These are phyloP conservation scores for Melanomma pulvis-pyrius DNA, from an alignment of 495 filamentous ascomycete genomes.

Conservation along the genomic window DNA sequence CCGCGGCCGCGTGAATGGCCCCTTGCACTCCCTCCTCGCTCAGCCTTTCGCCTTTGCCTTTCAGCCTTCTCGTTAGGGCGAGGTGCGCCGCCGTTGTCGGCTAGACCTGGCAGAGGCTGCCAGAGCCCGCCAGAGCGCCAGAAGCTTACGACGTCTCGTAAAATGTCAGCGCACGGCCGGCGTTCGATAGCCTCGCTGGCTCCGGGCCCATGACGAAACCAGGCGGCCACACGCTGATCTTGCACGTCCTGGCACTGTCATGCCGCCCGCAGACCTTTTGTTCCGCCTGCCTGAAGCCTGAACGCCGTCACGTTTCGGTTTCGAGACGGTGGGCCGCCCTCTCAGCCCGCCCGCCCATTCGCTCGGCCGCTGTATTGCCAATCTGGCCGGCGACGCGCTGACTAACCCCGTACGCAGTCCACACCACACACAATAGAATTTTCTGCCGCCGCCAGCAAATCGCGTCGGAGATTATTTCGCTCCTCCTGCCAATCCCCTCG, in stretches of 20 bases:
- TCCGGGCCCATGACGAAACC: slow-evolving; percentile 35
- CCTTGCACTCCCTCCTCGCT: slow-evolving; percentile 1
- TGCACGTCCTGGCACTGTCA: slow-evolving; percentile 33
- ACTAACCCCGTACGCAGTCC: slow-evolving; percentile 18
- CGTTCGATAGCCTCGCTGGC: slow-evolving; percentile 29
- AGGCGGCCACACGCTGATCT: slow-evolving; percentile 26
- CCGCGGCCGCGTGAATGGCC: slow-evolving; percentile 23
- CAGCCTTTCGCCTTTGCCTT: too few species aligned
- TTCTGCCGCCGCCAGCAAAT: slow-evolving; percentile 32
- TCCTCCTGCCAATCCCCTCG: slow-evolving; percentile 21
- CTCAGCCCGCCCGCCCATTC: slow-evolving; percentile 1
- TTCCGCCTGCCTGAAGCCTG: slow-evolving; percentile 21
- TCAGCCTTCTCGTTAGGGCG: too few species aligned
- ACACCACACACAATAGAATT: slow-evolving; percentile 17
- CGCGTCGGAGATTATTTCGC: slow-evolving; percentile 33
- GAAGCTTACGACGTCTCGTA: slow-evolving; percentile 36
- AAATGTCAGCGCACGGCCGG: slow-evolving; percentile 30
- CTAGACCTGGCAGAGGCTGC: slow-evolving; percentile 15
- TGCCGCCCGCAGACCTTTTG: slow-evolving; percentile 28
- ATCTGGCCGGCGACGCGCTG: slow-evolving; percentile 6
- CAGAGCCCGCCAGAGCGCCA: not conserved
- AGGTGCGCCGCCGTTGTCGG: slow-evolving; percentile 17
- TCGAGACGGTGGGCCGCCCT: slow-evolving; percentile 8
- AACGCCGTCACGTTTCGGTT: slow-evolving; percentile 36
- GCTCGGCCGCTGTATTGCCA: slow-evolving; percentile 27